These are phyloP conservation scores for Asterionellopsis glacialis DNA, from an alignment of 108 stramenopile genomes.

Conservation along the genomic window DNA sequence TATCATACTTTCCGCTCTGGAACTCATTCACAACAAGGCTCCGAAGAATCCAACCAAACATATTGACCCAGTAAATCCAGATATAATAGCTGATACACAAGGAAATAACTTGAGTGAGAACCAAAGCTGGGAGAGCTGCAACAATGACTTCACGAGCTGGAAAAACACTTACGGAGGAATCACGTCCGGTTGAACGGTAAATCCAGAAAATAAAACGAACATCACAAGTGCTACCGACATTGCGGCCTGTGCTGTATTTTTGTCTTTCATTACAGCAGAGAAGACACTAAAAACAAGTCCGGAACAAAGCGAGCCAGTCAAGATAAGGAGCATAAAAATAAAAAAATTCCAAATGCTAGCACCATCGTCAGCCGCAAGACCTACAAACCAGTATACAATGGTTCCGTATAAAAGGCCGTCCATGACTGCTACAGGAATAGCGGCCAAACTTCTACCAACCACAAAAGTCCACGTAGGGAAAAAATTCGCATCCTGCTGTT, in stretches of 20 bases:
- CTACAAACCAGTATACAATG: slow-evolving; percentile 54
- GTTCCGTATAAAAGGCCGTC: slow-evolving; percentile 49
- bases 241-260: slow-evolving; percentile 39
- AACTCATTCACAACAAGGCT: slow-evolving; percentile 55
- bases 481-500: slow-evolving; percentile 81
- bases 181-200: slow-evolving; percentile 57
- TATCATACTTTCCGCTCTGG: slow-evolving; percentile 45
- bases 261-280: slow-evolving; percentile 45
- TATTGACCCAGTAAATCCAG: slow-evolving; percentile 64
- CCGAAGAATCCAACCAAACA: slow-evolving; percentile 54
- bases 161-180: slow-evolving; percentile 31
- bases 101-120: neutral
- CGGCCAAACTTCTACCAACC: slow-evolving; percentile 37
- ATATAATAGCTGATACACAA: slow-evolving; percentile 33
- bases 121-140: neutral
- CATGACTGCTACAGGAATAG: slow-evolving; percentile 40
- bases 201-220: slow-evolving; percentile 53
- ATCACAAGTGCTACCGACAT: slow-evolving; percentile 49
- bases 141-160: neutral
- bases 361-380: slow-evolving; percentile 37
- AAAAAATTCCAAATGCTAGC: slow-evolving; percentile 43
- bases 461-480: slow-evolving; percentile 73
- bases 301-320: slow-evolving; percentile 29
- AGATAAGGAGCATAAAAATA: slow-evolving; percentile 46
- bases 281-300: slow-evolving; percentile 51